Evolutionary conservation across 192 early-diverging fungal species (phyloP).

Genomic region (Jimgerdemannia flammicorona): DNA sequence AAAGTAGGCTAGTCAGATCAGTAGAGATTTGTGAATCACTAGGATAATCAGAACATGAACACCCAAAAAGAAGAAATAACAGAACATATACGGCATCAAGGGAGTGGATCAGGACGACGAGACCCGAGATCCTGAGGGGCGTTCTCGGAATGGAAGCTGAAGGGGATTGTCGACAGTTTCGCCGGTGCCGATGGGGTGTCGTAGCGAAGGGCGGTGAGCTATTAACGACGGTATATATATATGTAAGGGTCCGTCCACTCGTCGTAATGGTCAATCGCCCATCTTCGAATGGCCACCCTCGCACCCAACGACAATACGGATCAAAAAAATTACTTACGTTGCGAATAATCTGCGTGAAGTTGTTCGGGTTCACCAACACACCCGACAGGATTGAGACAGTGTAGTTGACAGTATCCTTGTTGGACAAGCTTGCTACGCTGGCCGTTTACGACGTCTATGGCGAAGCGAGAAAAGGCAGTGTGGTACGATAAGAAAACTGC

Average conservation of each 20-base stretch:
- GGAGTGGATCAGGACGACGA: conserved; percentile 40
- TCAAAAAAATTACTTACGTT: conserved; percentile 27
- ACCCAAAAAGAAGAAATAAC: background rate
- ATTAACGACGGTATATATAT: background rate
- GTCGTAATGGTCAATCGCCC: too few species aligned
- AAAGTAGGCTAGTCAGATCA: too few species aligned
- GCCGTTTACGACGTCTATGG: conserved; percentile 40
- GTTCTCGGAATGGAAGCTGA: conserved; percentile 43
- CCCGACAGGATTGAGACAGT: conserved; percentile 29
- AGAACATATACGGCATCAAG: conserved; percentile 32
- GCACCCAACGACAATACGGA: background rate
- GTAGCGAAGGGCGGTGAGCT: conserved; percentile 37
- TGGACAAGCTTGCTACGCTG: conserved; percentile 35
- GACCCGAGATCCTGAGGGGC: conserved; percentile 36
- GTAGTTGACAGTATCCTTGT: conserved; percentile 30
- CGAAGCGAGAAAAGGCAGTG: background rate
- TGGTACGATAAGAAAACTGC: background rate
- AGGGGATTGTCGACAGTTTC: conserved; percentile 34
- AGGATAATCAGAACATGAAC: too few species aligned
- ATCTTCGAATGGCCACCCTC: too few species aligned
- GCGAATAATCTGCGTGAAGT: conserved; percentile 23
- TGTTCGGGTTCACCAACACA: conserved; percentile 22
- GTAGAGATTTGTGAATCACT: too few species aligned
- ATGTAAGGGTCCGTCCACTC: background rate
- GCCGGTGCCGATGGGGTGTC: conserved; percentile 21